Evolutionary conservation across 768 basidiomycete genomes (phyloP), one percentile per base, ranked within the genome.

Genomic region (Tylopilus rubrobrunneus): DNA sequence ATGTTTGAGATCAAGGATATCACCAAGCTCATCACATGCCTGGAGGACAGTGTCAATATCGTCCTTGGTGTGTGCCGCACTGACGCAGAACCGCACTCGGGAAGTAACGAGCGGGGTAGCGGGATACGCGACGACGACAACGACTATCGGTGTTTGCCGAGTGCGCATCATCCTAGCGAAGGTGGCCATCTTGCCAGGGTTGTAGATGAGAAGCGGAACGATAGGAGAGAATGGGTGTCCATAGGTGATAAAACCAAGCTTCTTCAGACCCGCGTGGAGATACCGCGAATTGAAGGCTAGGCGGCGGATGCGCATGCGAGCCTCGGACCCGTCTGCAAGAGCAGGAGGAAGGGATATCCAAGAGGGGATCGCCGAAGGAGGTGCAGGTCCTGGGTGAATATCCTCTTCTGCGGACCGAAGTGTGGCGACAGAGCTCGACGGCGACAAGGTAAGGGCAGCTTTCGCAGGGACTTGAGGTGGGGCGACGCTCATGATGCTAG

Each of bases 211-310:
- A 43, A 98, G 76, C 0, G 97, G 96, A 4, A 98, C 87, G 62
- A 99, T 91, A 2, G 97, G 96, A 27, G 92, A 93, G 60, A 92
- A 85, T 34, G 85, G 81, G 70, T 91, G 85, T 0, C 96, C 96
- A 63, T 94, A 97, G 7, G 90, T 91, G 75, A 99, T 96, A 78
- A 99, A 99, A 0, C 97, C 97, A 33, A 99, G 83, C 65, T 92
- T 95, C 62, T 81, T 77, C 51, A 99, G 78, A 1, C 85, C 96
- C 6, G 80, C 80, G 58, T 89, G 86, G 46, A 99, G 85, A 74
- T 98, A 99, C 21, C 93, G 84, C 17, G 89, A 80, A 76, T 98
- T 98, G 80, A 99, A 99, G 1, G 95, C 93, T 37, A 99, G 78
- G 21, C 97, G 83, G 37, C 85, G 84, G 6, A 98, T 77, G 27